Evolutionary conservation across 2,329 filamentous ascomycete species (phyloP).

Genomic region (Colletotrichum sp.): DNA sequence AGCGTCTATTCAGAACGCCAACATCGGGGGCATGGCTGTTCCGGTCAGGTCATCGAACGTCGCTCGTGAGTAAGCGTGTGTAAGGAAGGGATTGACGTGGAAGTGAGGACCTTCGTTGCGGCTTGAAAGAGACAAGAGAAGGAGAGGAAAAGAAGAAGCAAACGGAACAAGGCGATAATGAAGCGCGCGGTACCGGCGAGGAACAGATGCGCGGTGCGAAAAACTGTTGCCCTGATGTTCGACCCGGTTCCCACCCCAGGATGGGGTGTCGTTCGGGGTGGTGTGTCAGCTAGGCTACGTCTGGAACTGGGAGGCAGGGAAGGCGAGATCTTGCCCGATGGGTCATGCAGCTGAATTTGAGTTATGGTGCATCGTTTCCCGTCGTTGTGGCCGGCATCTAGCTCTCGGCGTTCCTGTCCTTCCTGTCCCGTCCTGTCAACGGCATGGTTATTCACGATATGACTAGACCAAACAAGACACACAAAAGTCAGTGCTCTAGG

Average conservation of each 20-base stretch:
- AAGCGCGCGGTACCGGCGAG: neutral
- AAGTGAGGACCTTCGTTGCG: neutral
- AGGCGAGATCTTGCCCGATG: conserved; percentile 5
- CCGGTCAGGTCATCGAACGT: conserved; percentile 12
- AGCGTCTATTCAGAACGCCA: neutral
- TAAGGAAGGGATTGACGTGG: conserved; percentile 4
- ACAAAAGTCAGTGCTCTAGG: neutral
- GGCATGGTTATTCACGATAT: neutral
- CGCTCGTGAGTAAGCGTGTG: conserved; percentile 17
- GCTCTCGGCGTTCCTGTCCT: neutral
- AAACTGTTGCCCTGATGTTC: conserved; percentile 8
- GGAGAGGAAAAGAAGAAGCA: neutral
- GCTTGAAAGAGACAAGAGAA: neutral
- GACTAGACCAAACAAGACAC: neutral
- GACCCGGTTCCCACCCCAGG: conserved; percentile 7
- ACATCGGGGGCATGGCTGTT: conserved; percentile 4
- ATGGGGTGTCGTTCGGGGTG: neutral
- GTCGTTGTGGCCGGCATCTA: neutral
- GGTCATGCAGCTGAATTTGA: conserved; percentile 20
- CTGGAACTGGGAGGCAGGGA: neutral
- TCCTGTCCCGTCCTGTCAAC: neutral
- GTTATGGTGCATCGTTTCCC: conserved; percentile 7
- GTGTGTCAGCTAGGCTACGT: conserved; percentile 10
- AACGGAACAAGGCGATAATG: neutral
- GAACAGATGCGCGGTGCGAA: neutral